phyloP scores from a whole-genome alignment of 768 basidiomycete species.

The Terana coerulea region DNA sequence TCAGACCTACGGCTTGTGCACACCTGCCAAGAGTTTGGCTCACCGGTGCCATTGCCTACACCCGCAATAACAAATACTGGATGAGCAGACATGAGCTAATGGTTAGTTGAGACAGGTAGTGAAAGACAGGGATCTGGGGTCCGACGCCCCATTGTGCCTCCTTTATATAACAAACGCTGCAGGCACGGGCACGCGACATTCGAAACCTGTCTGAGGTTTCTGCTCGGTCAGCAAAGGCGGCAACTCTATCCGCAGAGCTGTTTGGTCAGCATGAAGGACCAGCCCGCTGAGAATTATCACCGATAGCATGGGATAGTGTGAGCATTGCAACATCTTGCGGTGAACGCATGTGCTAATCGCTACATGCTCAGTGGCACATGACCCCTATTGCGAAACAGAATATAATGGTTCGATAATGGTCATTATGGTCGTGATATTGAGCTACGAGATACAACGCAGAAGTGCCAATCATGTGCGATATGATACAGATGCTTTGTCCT shows the following conservation, averaged over 20 bases:
- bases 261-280: too few relatives aligned
- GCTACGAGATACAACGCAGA: background rate
- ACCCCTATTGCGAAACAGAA: background rate
- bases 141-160: background rate
- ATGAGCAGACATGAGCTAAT: constrained; percentile 21
- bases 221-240: constrained; percentile 4
- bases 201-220: constrained; percentile 6
- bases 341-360: background rate
- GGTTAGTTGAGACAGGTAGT: background rate
- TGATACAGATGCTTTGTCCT: constrained; percentile 1
- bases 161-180: background rate
- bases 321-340: background rate
- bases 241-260: background rate
- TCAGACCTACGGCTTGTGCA: background rate
- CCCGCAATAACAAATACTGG: constrained; percentile 40
- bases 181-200: constrained; percentile 3
- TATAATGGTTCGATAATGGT: too few relatives aligned
- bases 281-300: too few relatives aligned
- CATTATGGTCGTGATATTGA: background rate
- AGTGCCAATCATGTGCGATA: background rate
- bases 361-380: background rate
- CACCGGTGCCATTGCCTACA: constrained; percentile 36
- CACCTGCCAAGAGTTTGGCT: background rate
- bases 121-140: background rate
- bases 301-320: background rate